These are phyloP conservation scores for Calvatia gigantea DNA, from an alignment of 768 basidiomycete species.

Conservation along the genomic window DNA sequence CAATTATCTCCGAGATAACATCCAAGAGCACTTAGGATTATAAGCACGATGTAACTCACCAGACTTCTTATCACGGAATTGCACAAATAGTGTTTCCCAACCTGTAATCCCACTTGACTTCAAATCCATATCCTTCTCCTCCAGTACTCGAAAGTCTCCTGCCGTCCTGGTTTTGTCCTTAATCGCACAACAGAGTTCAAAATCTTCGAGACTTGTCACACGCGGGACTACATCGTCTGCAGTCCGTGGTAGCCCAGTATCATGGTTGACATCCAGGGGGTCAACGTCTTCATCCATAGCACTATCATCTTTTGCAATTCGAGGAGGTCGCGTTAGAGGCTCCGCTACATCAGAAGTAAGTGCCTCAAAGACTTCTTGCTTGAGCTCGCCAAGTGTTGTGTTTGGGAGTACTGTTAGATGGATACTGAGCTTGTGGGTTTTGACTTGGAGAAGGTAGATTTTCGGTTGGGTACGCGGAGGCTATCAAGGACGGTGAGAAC, in stretches of 20 bases:
- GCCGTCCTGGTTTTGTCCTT: slow-evolving; percentile 51
- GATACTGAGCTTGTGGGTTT: slow-evolving; percentile 69
- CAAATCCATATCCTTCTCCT: slow-evolving; percentile 31
- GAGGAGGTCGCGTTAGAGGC: slow-evolving; percentile 16
- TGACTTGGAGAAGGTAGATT: slow-evolving; percentile 64
- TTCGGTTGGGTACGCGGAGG: slow-evolving; percentile 55
- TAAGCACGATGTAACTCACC: slow-evolving; percentile 42
- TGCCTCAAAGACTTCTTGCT: slow-evolving; percentile 60
- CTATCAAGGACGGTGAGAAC: slow-evolving; percentile 24
- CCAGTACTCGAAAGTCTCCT: slow-evolving; percentile 51
- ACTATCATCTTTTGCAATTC: slow-evolving; percentile 21
- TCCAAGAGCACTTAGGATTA: slow-evolving; percentile 10
- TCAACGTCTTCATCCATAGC: slow-evolving; percentile 22
- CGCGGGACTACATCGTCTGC: slow-evolving; percentile 30
- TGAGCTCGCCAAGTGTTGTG: slow-evolving; percentile 54
- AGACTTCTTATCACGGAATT: slow-evolving; percentile 53
- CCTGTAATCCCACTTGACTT: slow-evolving; percentile 50
- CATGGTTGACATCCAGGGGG: slow-evolving; percentile 8
- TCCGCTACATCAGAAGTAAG: slow-evolving; percentile 47
- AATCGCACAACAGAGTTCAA: slow-evolving; percentile 58
- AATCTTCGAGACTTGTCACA: slow-evolving; percentile 39
- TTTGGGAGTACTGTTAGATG: slow-evolving; percentile 52
- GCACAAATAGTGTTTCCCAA: slow-evolving; percentile 69
- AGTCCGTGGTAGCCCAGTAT: slow-evolving; percentile 7
- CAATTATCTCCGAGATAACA: background rate